Percentiles rank a stretch among this genome's conserved stretches.
Evolutionary conservation across 169 alveolate species (phyloP).

Genomic region (Plasmodium cynomolgi): DNA sequence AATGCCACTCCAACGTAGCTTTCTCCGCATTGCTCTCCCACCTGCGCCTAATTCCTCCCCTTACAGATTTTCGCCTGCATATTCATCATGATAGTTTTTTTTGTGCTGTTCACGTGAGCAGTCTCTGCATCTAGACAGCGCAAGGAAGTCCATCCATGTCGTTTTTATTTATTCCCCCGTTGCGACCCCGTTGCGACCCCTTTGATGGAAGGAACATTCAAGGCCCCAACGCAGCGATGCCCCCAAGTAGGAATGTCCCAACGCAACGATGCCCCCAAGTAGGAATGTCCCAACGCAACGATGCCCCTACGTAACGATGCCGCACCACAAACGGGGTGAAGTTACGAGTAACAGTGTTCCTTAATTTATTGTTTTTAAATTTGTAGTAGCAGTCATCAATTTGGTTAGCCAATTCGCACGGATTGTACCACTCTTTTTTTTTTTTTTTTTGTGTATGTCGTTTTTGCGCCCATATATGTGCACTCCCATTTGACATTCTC

Average conservation of each 20-base stretch:
- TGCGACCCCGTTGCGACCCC: background rate
- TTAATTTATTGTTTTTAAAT: background rate
- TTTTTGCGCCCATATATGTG: background rate
- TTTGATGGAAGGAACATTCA: background rate
- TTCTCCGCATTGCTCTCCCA: background rate
- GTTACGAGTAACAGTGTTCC: background rate
- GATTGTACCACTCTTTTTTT: background rate
- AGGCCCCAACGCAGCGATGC: background rate
- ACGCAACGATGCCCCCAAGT: background rate
- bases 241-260: no score
- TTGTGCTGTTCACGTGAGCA: constrained; percentile 27
- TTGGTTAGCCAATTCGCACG: background rate
- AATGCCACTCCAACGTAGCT: background rate
- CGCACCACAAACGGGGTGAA: background rate
- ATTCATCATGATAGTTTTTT: constrained; percentile 49
- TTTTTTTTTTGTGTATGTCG: background rate
- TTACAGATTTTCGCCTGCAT: constrained; percentile 49
- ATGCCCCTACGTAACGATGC: background rate
- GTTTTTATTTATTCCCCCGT: background rate
- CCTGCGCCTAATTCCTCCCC: background rate
- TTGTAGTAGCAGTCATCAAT: background rate
- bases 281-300: background rate
- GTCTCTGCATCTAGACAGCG: background rate
- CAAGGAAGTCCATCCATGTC: background rate
- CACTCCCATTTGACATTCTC: background rate